phyloP scores from a whole-genome alignment of 139 green algal genomes.

The Closterium sp. region DNA sequence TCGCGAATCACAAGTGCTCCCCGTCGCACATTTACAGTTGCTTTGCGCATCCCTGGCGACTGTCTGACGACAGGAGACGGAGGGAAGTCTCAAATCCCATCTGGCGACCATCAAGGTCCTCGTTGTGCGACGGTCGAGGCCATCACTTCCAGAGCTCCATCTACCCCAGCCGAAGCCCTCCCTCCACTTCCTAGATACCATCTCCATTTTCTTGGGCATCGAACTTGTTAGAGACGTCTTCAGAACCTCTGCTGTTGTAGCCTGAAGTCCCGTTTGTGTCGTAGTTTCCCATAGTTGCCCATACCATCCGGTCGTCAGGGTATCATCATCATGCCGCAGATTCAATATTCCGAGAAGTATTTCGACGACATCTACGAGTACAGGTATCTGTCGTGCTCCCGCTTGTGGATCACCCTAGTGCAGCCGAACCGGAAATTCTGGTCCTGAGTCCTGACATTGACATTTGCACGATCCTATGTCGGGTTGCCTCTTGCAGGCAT shows the following conservation, averaged over 20 bases:
- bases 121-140: too few species aligned
- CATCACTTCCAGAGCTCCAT: too few species aligned
- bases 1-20: neutral
- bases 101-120: neutral
- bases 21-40: neutral
- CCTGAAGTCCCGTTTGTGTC: too few species aligned
- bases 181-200: neutral
- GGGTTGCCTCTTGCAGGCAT: conserved; percentile 71
- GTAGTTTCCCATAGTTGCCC: neutral
- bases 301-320: neutral
- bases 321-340: conserved; percentile 25
- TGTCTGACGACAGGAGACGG: neutral
- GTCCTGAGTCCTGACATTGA: neutral
- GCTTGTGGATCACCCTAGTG: neutral
- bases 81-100: neutral
- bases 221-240: too few species aligned
- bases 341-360: conserved; percentile 94
- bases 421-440: neutral
- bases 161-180: neutral
- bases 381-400: conserved; percentile 55
- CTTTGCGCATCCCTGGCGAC: neutral
- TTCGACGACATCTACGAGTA: conserved; percentile 95
- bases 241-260: too few species aligned
- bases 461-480: neutral
- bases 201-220: neutral